Evolutionary conservation across 805 yeast species (phyloP), one percentile per base, ranked within the genome.

Genomic region (Candida sithepensis): DNA sequence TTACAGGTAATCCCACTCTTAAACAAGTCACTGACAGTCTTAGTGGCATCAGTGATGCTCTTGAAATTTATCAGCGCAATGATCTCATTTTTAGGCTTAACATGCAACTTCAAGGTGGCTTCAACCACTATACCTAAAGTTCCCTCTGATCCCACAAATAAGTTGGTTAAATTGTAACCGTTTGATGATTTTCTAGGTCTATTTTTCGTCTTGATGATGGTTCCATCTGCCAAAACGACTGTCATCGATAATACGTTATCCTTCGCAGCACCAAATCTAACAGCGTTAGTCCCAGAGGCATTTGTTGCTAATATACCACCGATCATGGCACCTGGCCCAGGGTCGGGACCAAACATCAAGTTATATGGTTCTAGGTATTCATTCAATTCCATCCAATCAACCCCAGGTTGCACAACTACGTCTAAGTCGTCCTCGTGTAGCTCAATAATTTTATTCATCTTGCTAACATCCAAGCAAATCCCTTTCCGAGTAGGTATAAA

Each of bases 261-360:
- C 58, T 83, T 81, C 73, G 87, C 85, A 23, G 91, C 88, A 21
- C 95, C 95, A 57, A 82, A 86, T 43, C 84, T 67, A 38, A 81
- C 81, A 13, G 92, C 90, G 60, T 85, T 84, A 2, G 92, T 82
- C 3, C 95, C 95, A 0, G 91, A 83, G 37, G 91, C 86, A 43
- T 84, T 82, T 13, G 88, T 85, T 10, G 84, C 83, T 30, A 83
- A 74, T 72, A 85, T 83, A 2, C 95, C 95, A 34, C 88, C 87
- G 48, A 87, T 78, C 55, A 80, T 72, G 1, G 92, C 94, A 43
- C 89, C 88, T 18, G 92, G 89, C 39, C 88, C 91, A 0, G 72
- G 85, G 63, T 85, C 91, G 8, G 86, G 85, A 0, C 92, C 92
- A 59, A 85, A 83, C 62, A 87, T 63, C 21, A 82, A 63, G 0